These are phyloP conservation scores for Pulveroboletus sp. DNA, from an alignment of 768 basidiomycete species.

Conservation along the genomic window DNA sequence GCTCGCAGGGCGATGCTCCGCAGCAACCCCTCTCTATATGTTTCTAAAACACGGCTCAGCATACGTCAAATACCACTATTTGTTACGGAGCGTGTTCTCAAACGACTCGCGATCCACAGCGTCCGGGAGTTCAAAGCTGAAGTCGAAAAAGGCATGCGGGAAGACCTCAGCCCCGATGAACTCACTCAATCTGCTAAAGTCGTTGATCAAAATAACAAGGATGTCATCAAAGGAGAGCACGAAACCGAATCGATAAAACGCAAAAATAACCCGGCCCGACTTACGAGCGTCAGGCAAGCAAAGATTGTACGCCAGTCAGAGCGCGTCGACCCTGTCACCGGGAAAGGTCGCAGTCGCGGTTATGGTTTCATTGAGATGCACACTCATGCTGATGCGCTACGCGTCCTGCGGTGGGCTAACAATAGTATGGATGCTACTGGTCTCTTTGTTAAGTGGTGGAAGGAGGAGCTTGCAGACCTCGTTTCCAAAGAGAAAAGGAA, in stretches of 20 bases:
- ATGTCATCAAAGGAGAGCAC: conserved; percentile 22
- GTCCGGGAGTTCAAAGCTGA: conserved; percentile 76
- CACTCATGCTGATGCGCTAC: conserved; percentile 83
- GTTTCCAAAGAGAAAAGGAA: conserved; percentile 50
- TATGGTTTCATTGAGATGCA: conserved; percentile 95
- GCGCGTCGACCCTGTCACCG: conserved; percentile 83
- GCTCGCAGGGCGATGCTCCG: conserved; percentile 79
- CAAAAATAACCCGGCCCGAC: conserved; percentile 25
- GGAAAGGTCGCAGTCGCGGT: conserved; percentile 84
- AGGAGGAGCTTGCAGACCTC: conserved; percentile 63
- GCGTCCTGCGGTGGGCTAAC: conserved; percentile 91
- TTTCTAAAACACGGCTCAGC: conserved; percentile 91
- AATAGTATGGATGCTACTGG: conserved; percentile 66
- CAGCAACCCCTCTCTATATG: conserved; percentile 89
- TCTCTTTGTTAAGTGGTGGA: conserved; percentile 82
- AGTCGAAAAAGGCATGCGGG: conserved; percentile 56
- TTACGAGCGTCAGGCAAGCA: conserved; percentile 70
- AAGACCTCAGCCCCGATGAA: conserved; percentile 70
- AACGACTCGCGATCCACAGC: conserved; percentile 81
- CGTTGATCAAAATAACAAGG: conserved; percentile 26
- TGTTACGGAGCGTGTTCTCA: conserved; percentile 85
- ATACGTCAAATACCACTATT: conserved; percentile 90
- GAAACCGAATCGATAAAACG: conserved; percentile 23
- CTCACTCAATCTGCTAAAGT: conserved; percentile 41
- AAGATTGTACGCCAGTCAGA: conserved; percentile 91